Evolutionary conservation across 106 monocot species (phyloP), one percentile per base, ranked within the genome.

Genomic region (Dioscorea dumetorum): DNA sequence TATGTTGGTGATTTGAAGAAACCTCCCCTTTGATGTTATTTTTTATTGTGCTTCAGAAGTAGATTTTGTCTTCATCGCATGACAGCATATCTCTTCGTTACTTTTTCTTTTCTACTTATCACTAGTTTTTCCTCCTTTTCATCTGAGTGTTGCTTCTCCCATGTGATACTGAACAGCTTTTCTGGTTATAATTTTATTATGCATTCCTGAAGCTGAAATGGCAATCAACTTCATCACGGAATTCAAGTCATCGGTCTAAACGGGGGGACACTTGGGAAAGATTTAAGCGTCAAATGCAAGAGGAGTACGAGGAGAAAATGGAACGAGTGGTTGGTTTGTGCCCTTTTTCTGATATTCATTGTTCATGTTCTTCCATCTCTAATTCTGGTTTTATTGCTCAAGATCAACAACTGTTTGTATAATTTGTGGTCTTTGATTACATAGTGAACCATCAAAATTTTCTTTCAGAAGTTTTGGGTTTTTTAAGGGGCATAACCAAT

Each of bases 231-330:
- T 76, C 78, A 62, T 72, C 77, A 57, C 78, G 76, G 76, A 76
- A 77, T 62, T 68, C 87, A 52, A 72, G 48, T 57, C 62, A 62
- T 61, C 58, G 82, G 60, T 69, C 71, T 64, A 86, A 73, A 69
- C 75, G 70, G 18, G 91, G 88, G 31, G 91, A 95, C 57, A 88
- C 95, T 51, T 91, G 91, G 91, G 84, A 74, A 67, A 81, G 84
- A 75, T 88, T 91, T 72, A 77, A 86, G 21, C 83, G 76, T 28
- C 63, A 81, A 56, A 33, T 91, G 64, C 88, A 80, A 73, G 83
- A 95, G 77, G 88, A 91, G 63, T 76, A 79, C 49, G 85, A 91
- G 68, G 86, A 91, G 66, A 81, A 95, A 68, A 83, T 83, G 79
- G 91, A 91, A 78, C 85, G 95, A 88, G 86, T 95, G 72, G 81